Evolutionary conservation across 805 yeast species (phyloP), one percentile per base, ranked within the genome.

Genomic region (Cyberlindnera lachancei): DNA sequence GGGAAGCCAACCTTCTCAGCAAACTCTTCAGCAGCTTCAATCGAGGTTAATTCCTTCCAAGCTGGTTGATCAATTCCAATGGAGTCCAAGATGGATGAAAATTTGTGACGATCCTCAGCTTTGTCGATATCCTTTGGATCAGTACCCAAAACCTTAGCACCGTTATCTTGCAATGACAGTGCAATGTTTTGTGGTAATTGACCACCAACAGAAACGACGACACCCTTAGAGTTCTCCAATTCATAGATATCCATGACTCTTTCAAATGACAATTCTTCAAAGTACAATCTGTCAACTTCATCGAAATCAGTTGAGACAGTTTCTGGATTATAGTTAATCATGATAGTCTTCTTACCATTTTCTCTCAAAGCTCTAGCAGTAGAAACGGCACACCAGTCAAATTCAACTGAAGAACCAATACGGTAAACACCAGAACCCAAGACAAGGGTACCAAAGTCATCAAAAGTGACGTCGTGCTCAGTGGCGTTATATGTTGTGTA

Each of bases 381-480:
- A 43, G 92, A 75, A 42, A 90, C 98, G 35, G 97, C 98, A 71
- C 98, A 90, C 98, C 98, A 90, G 62, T 90, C 98, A 53, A 90
- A 90, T 66, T 92, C 98, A 34, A 90, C 98, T 20, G 96, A 87
- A 2, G 96, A 88, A 38, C 98, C 98, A 59, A 90, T 90, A 63
- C 98, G 77, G 74, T 90, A 90, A 31, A 92, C 98, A 68, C 98
- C 97, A n/a, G 96, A 87, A 34, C 97, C 98, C 49, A 90, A 70
- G 25, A 90, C 97, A 75, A 92, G 67, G 40, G 92, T 81, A 54
- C 97, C 97, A 45, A 83, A 71, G 38, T 90, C 97, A 50, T 81
- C 74, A 55, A 90, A 92, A 27, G 66, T 72, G 30, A 90, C 79
- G 59, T 90, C 98, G 45, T 78, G 79, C 36, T 75, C 68, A 37